Base-by-base conservation (phyloP, 176 grass and related monocot species). In the Oryza rufipogon region DNA sequence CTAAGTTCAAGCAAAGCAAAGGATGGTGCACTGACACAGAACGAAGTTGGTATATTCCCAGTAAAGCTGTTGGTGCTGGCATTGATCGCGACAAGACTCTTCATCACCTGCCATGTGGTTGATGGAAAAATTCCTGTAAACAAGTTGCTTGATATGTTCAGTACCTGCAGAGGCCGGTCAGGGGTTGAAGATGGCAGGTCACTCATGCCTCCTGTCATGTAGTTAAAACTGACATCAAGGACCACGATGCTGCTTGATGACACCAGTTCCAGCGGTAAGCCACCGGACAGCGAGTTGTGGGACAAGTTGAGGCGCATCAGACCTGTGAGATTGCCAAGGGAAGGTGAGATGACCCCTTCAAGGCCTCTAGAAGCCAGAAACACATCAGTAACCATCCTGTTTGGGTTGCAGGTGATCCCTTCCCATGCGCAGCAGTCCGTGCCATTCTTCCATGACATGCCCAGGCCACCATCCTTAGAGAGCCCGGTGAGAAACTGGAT, bases 201-300 rank as follows among this genome's bases (percentile, higher is more conserved):
- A 12, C 66, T 58, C 6, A 91, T 47, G 10, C 26, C 45, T 20
- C 75, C 84, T 0, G 23, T 80, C 5, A 91, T 81, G 22, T 34
- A 14, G 78, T 91, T 91, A 67, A 91, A 91, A 61, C 90, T 92
- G 75, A 92, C 63, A 11, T 92, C 83, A 3, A 89, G 84, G 13
- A 83, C 22, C 4, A 80, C 0, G 23, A 92, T 78, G 44, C 64
- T 89, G 34, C 54, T 79, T 0, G 90, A 83, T 3, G 38, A 71
- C 33, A 88, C 44, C 52, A 91, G 39, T 51, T 74, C 83, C 26
- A n/a, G 6, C 0, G 87, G 87, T 26, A 89, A 11, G 4, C 26
- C 64, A 11, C 90, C 87, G 0, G 68, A 78, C n/a, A 89, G 63
- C 5, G 8, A 74, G 77, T 89, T 92, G 75, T 74, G 30, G 4